A percentile compares a stretch with the other conserved stretches of the same genome.
Conservation (phyloP, 2,329 filamentous ascomycete species). For the Aspergillus unguis region DNA sequence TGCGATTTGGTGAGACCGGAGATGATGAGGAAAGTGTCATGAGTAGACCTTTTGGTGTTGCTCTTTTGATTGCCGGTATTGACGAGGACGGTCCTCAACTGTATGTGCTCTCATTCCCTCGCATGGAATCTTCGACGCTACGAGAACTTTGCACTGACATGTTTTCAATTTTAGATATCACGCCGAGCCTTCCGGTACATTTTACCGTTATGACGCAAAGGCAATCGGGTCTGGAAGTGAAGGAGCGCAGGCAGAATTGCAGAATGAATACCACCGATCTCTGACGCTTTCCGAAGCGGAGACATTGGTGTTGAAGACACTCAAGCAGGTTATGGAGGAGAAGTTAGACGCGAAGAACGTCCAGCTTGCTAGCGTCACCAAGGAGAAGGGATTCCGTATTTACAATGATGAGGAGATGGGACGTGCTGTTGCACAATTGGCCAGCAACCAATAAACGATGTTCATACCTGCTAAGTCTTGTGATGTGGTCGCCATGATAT, state of each 20-base stretch:
- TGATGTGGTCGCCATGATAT: conserved; percentile 13
- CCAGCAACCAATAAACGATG: conserved; percentile 40
- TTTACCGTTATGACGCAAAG: conserved; percentile 98
- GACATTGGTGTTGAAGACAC: conserved; percentile 89
- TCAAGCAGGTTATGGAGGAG: conserved; percentile 99
- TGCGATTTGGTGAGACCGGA: conserved; percentile 94
- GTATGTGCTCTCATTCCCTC: conserved; percentile 44
- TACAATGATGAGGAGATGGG: conserved; percentile 98
- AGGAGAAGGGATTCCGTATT: conserved; percentile 97
- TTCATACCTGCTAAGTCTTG: conserved; percentile 5
- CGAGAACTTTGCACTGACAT: background rate
- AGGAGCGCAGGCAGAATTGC: conserved; percentile 93
- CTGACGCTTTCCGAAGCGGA: conserved; percentile 90
- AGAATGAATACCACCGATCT: conserved; percentile 99
- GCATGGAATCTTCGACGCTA: background rate
- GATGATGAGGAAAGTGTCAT: conserved; percentile 99
- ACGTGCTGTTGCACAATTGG: conserved; percentile 72
- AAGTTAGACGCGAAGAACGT: conserved; percentile 99
- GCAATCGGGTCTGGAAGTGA: conserved; percentile 97
- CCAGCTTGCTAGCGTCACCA: conserved; percentile 94
- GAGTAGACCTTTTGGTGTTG: conserved; percentile 95
- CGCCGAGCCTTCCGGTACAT: conserved; percentile 94
- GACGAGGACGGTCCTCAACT: conserved; percentile 96
- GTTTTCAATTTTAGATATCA: conserved; percentile 63
- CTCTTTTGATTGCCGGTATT: conserved; percentile 91